These are phyloP conservation scores for Lipomyces spencermartinsiae DNA, from an alignment of 805 yeast species.

Conservation along the genomic window DNA sequence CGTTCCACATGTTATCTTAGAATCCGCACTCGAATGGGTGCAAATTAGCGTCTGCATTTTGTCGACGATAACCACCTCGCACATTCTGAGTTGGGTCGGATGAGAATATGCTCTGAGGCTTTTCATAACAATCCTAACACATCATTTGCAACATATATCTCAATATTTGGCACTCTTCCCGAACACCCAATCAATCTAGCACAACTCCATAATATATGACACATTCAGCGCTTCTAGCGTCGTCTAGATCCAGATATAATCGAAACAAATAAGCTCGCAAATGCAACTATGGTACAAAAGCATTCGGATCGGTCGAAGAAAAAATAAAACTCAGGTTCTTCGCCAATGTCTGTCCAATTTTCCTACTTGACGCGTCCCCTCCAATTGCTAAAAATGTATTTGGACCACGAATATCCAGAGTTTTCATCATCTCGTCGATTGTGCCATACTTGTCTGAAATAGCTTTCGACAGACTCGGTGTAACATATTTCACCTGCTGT, in stretches of 20 bases:
- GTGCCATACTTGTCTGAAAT: slow-evolving; percentile 23
- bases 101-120: neutral
- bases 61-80: neutral
- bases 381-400: slow-evolving; percentile 19
- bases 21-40: too few species aligned
- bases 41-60: too few species aligned
- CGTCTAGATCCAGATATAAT: neutral
- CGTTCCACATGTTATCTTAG: too few species aligned
- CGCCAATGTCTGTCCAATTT: slow-evolving; percentile 29
- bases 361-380: slow-evolving; percentile 12
- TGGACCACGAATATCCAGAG: slow-evolving; percentile 9
- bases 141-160: neutral
- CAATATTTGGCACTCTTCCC: neutral
- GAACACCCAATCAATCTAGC: neutral
- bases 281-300: slow-evolving; percentile 16
- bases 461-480: slow-evolving; percentile 24
- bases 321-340: slow-evolving; percentile 21
- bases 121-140: neutral
- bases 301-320: slow-evolving; percentile 29
- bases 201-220: neutral
- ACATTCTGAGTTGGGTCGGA: neutral
- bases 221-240: neutral
- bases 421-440: slow-evolving; percentile 27
- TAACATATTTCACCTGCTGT: slow-evolving; percentile 28
- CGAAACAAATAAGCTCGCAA: neutral